These are phyloP conservation scores for Dryas drummondii DNA, from an alignment of 306 rosid species.

Conservation along the genomic window DNA sequence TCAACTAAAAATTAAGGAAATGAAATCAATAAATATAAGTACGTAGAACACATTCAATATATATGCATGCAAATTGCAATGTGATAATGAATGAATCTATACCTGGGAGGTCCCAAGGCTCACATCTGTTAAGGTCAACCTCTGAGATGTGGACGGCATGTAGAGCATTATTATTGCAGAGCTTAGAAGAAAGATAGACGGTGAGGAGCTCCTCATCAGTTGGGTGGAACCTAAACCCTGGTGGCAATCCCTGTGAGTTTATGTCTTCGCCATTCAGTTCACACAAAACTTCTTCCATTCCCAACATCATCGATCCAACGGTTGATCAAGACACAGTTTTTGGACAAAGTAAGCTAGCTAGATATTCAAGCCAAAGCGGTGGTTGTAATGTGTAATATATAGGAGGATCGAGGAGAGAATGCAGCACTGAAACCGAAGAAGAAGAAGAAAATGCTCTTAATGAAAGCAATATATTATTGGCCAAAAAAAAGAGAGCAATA, in stretches of 20 bases:
- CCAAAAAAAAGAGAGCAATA: no score
- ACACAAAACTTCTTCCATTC: slow-evolving; percentile 52
- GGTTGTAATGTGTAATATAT: neutral
- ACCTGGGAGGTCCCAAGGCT: slow-evolving; percentile 93
- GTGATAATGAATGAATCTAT: neutral
- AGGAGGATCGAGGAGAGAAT: neutral
- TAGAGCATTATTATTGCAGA: slow-evolving; percentile 29
- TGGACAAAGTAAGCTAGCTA: no score
- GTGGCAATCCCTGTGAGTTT: slow-evolving; percentile 68
- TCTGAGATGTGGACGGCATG: slow-evolving; percentile 51
- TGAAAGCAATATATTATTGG: no score
- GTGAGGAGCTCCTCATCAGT: slow-evolving; percentile 82
- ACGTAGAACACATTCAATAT: no score
- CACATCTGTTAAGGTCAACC: slow-evolving; percentile 74
- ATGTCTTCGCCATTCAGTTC: slow-evolving; percentile 51
- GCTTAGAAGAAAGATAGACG: slow-evolving; percentile 63
- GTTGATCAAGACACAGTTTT: no score
- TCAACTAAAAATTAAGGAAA: no score
- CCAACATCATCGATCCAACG: slow-evolving; percentile 24
- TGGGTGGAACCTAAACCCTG: slow-evolving; percentile 84
- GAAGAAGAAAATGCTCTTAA: neutral
- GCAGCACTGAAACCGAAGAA: slow-evolving; percentile 37
- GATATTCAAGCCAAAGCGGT: neutral
- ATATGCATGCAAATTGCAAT: no score
- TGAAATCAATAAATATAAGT: no score